Percentiles rank a stretch among this genome's conserved stretches.
Evolutionary conservation across 2,329 filamentous ascomycete species (phyloP).

Genomic region (Coleophoma cylindrospora): DNA sequence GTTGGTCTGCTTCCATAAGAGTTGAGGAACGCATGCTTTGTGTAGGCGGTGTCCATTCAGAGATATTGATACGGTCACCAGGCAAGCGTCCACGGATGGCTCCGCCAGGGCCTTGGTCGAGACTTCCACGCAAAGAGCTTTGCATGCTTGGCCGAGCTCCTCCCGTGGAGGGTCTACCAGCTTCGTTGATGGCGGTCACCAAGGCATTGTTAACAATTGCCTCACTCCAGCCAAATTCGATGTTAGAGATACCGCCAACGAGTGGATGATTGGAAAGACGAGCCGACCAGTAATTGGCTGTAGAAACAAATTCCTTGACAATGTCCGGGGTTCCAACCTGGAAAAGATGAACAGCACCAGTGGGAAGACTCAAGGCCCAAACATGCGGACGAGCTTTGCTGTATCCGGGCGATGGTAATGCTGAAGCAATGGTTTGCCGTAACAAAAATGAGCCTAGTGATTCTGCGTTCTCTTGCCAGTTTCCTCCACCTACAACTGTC

Average conservation of each 20-base stretch:
- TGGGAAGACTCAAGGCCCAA: slow-evolving; percentile 88
- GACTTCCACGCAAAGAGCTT: slow-evolving; percentile 54
- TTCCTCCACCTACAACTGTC: slow-evolving; percentile 83
- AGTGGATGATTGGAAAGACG: slow-evolving; percentile 90
- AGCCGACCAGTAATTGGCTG: slow-evolving; percentile 97
- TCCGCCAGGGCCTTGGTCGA: slow-evolving; percentile 36
- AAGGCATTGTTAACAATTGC: slow-evolving; percentile 55
- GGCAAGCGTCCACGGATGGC: slow-evolving; percentile 55
- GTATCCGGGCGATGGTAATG: slow-evolving; percentile 86
- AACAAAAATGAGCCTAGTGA: slow-evolving; percentile 83
- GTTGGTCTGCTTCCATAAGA: slow-evolving; percentile 74
- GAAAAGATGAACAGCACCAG: slow-evolving; percentile 94
- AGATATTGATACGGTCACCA: slow-evolving; percentile 77
- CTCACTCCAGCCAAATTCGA: slow-evolving; percentile 97
- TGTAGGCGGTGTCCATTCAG: slow-evolving; percentile 83
- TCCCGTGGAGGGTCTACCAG: slow-evolving; percentile 21
- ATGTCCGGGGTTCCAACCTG: slow-evolving; percentile 95
- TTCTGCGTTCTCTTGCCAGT: slow-evolving; percentile 97
- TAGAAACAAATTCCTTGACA: slow-evolving; percentile 87
- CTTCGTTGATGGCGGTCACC: slow-evolving; percentile 47
- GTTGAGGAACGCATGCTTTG: slow-evolving; percentile 86
- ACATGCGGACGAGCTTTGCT: slow-evolving; percentile 87
- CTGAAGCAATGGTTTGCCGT: slow-evolving; percentile 85
- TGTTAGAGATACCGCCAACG: slow-evolving; percentile 88
- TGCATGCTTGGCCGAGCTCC: slow-evolving; percentile 36